phyloP scores from a whole-genome alignment of 2,329 filamentous ascomycete species.

The Penicillium verrucosum region DNA sequence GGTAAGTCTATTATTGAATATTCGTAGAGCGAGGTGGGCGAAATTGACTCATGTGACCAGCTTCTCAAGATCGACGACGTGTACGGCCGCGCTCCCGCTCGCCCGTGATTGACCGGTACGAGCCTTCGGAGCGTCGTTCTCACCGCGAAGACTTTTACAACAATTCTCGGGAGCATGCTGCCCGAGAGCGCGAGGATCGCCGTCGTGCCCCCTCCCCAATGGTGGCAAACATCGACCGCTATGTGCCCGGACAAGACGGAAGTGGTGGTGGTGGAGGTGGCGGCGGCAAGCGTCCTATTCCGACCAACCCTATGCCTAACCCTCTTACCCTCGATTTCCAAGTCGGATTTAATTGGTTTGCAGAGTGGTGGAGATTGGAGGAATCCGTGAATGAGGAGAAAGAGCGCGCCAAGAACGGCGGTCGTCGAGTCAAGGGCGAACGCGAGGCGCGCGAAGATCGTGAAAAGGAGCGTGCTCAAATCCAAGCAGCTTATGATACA shows the following conservation, averaged over 20 bases:
- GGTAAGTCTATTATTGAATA: conserved; percentile 32
- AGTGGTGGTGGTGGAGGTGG: conserved; percentile 37
- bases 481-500: conserved; percentile 62
- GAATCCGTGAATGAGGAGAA: conserved; percentile 63
- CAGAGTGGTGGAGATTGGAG: conserved; percentile 65
- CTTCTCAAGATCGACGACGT: conserved; percentile 44
- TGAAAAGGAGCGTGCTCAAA: conserved; percentile 60
- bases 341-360: conserved; percentile 66
- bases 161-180: conserved; percentile 40
- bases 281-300: conserved; percentile 48
- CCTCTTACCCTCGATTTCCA: conserved; percentile 63
- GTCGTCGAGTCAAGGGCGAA: conserved; percentile 59
- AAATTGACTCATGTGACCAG: conserved; percentile 13
- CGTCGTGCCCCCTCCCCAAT: conserved; percentile 58
- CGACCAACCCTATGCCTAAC: conserved; percentile 58
- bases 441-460: conserved; percentile 61
- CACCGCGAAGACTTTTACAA: conserved; percentile 57
- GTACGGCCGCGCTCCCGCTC: conserved; percentile 57
- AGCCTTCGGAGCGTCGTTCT: conserved; percentile 53
- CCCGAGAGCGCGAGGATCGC: conserved; percentile 56
- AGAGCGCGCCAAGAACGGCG: conserved; percentile 59
- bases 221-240: conserved; percentile 60
- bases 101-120: conserved; percentile 63
- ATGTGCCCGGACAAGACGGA: conserved; percentile 60
- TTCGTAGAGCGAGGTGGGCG: neutral